Evolutionary conservation across 306 rosid species (phyloP), one percentile per base, ranked within the genome.

Genomic region (Dalbergia cultrata): DNA sequence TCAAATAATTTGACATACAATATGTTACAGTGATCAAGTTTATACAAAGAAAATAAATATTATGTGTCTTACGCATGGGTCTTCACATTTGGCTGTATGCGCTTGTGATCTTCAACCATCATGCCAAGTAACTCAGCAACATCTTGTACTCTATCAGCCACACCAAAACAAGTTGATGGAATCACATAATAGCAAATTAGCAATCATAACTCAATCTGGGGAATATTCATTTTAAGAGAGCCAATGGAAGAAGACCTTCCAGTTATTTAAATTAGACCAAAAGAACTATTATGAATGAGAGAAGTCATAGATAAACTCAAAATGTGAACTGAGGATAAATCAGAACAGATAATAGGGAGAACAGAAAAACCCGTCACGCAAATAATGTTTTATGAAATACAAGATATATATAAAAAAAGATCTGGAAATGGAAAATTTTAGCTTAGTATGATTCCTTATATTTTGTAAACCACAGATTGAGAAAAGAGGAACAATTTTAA

Each of bases 111-210:
- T 88, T 95, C 97, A 75, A 93, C 90, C 97, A 95, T 95, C 97
- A 91, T 91, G 84, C 99, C 97, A 65, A 95, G 97, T 76, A 95
- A 83, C 90, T 95, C 99, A n/a, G 97, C 94, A 82, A 95, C 97
- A 89, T 95, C 97, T 88, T 95, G 97, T 56, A 95, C 94, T 86
- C 99, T 95, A 75, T 65, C 77, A 16, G 59, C 73, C 83, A 81
- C 61, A 80, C 19, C 45, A 80, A 76, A 58, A 52, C 72, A 85
- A 69, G 67, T 76, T 63, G 75, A 75, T 53, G 60, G 21, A 16
- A 47, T 50, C 50, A 84, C 64, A 41, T 18, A 66, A 50, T 61
- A 79, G 62, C 19, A 47, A 22, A 70, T 39, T 61, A 79, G 62
- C 19, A 47, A 22, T 66, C 73, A 9, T 43, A 72, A 54, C 50